Percentiles rank a stretch among this genome's conserved stretches.
Conservation (phyloP, 345 rosid species). For the Nephelium lappaceum region DNA sequence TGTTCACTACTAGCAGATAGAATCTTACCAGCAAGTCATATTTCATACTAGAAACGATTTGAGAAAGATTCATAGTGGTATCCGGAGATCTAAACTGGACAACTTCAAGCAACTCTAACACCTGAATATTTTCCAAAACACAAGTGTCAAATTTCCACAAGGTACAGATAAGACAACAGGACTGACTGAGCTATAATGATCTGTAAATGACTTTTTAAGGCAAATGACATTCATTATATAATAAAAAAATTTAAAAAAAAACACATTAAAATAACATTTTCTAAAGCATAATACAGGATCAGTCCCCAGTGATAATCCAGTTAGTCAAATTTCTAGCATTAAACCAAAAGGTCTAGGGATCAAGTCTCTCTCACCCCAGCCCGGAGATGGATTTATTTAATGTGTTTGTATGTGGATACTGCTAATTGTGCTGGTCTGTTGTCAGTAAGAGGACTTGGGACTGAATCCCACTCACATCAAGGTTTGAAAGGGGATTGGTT, state of each 20-base stretch:
- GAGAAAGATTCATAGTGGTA: slow-evolving; percentile 69
- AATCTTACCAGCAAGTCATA: slow-evolving; percentile 71
- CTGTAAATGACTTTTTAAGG: slow-evolving; percentile 4
- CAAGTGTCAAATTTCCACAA: slow-evolving; percentile 8
- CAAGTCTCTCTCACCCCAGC: not conserved
- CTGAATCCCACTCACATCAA: not conserved
- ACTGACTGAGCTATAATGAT: slow-evolving; percentile 10
- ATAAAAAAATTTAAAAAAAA: not conserved
- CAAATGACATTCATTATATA: slow-evolving; percentile 1
- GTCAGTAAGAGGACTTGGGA: not conserved
- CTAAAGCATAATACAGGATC: slow-evolving; percentile 4
- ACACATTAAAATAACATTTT: not conserved
- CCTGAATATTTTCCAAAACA: slow-evolving; percentile 49
- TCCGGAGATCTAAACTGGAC: slow-evolving; percentile 87
- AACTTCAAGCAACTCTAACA: slow-evolving; percentile 80
- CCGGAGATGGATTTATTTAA: not conserved
- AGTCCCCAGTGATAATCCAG: not conserved
- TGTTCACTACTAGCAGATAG: slow-evolving; percentile 7
- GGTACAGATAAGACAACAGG: slow-evolving; percentile 16
- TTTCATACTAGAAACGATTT: slow-evolving; percentile 60
- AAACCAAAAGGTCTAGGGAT: not conserved
- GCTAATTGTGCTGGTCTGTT: not conserved
- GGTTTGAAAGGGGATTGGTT: not conserved
- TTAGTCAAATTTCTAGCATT: not conserved
- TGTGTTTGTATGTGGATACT: not conserved